Conservation (phyloP, 768 basidiomycete species). For the Pisolithus tinctorius region DNA sequence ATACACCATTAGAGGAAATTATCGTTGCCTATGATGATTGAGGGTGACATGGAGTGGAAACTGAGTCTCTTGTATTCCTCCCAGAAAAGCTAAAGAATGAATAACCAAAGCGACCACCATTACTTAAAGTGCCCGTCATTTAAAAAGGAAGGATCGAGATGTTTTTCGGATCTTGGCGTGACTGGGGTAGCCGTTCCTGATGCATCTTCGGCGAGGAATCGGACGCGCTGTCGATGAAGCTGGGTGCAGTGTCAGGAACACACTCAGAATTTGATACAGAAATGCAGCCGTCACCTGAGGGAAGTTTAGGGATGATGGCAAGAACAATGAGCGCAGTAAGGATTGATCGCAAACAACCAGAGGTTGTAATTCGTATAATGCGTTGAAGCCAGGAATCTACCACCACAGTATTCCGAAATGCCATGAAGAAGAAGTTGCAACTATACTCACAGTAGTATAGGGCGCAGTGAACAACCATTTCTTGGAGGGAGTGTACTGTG, state of each 20-base stretch:
- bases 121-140: conserved; percentile 43
- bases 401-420: neutral
- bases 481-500: conserved; percentile 96
- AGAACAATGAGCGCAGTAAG: conserved; percentile 69
- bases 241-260: conserved; percentile 27
- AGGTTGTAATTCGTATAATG: conserved; percentile 98
- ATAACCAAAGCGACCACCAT: conserved; percentile 10
- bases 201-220: conserved; percentile 59
- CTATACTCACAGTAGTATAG: conserved; percentile 69
- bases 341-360: conserved; percentile 87
- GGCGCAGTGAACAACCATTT: conserved; percentile 94
- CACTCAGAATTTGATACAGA: conserved; percentile 3
- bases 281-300: conserved; percentile 55
- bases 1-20: conserved; percentile 29
- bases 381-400: conserved; percentile 91
- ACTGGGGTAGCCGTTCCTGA: conserved; percentile 67
- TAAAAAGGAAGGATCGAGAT: conserved; percentile 29
- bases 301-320: conserved; percentile 92
- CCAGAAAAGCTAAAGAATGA: conserved; percentile 1
- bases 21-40: conserved; percentile 16
- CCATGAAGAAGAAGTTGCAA: neutral
- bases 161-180: conserved; percentile 47
- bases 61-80: conserved; percentile 6
- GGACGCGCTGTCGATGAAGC: conserved; percentile 80
- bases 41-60: conserved; percentile 9